Evolutionary conservation across 768 basidiomycete species (phyloP), one percentile per base, ranked within the genome.

Genomic region (Kwoniella dendrophila): DNA sequence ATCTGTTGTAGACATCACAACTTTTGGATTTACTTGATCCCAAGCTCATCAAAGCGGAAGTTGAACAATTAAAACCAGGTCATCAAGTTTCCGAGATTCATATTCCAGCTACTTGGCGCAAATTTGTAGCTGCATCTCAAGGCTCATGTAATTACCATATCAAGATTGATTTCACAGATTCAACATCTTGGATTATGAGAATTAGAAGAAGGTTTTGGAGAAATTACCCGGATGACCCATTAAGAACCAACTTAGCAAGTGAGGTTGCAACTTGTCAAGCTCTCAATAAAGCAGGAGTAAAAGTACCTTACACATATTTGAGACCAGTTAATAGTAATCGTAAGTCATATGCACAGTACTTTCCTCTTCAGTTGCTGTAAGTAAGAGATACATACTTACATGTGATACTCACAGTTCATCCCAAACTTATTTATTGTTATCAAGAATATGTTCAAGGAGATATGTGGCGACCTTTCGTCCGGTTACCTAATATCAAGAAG

Each of bases 121-220:
- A 50, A 7, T 26, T 58, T 6, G 45, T 29, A 10, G n/a, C 30
- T 5, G 34, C 7, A 20, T 48, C 27, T 30, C 18, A 10, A 0
- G 56, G 56, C 0, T 26, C 24, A 3, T 58, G 38, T 43, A 63
- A 63, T 30, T 32, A 32, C 29, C 61, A 63, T 30, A 7, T 63
- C 47, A 36, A 47, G 16, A 34, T 63, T 38, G 49, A 32, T 1
- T 56, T 56, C 26, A 54, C 56, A 14, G 38, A 56, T 43, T 47
- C 47, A 1, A 12, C n/a, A 0, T 26, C 5, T 2, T 63, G 61
- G 61, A 29, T 63, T 10, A 51, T 56, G 54, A 6, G 61, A 20
- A 50, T 56, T n/a, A n/a, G 61, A 20, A 49, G 45, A 22, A 38
- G 30, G 18, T 6, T 4, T 1, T 16, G 8, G n/a, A 26, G 36